phyloP scores from a whole-genome alignment of 768 basidiomycete species.

The Pleurotus tuber-regium region DNA sequence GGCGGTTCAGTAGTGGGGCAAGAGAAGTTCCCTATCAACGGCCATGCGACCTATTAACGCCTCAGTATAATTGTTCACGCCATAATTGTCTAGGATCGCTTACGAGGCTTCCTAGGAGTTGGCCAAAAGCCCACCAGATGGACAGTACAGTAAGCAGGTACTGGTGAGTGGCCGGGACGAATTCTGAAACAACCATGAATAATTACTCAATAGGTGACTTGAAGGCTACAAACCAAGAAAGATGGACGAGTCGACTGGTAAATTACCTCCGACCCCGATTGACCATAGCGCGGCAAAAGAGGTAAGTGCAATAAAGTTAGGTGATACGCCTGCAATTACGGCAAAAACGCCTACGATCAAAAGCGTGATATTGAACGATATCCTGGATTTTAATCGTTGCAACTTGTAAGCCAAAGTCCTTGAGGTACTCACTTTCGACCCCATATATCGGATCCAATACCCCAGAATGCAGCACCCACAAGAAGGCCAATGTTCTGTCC shows the following conservation, averaged over 20 bases:
- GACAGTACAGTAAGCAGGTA: conserved; percentile 74
- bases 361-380: conserved; percentile 70
- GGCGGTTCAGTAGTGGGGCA: conserved; percentile 35
- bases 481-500: conserved; percentile 72
- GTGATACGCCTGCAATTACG: conserved; percentile 57
- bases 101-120: conserved; percentile 53
- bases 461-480: conserved; percentile 69
- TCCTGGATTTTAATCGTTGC: conserved; percentile 28
- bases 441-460: conserved; percentile 67
- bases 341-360: conserved; percentile 68
- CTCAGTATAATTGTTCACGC: neutral
- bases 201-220: neutral
- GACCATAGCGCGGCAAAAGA: conserved; percentile 56
- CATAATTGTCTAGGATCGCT: neutral
- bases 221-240: conserved; percentile 55
- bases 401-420: conserved; percentile 1
- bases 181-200: conserved; percentile 39
- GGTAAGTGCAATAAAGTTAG: conserved; percentile 48
- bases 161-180: conserved; percentile 69
- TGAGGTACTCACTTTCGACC: conserved; percentile 48
- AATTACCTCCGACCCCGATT: conserved; percentile 58
- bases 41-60: conserved; percentile 61
- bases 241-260: conserved; percentile 74
- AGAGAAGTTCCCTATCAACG: conserved; percentile 66
- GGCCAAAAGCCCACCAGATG: conserved; percentile 80